Evolutionary conservation across 805 yeast species (phyloP).

Genomic region (Lipomyces yamanashiensis): DNA sequence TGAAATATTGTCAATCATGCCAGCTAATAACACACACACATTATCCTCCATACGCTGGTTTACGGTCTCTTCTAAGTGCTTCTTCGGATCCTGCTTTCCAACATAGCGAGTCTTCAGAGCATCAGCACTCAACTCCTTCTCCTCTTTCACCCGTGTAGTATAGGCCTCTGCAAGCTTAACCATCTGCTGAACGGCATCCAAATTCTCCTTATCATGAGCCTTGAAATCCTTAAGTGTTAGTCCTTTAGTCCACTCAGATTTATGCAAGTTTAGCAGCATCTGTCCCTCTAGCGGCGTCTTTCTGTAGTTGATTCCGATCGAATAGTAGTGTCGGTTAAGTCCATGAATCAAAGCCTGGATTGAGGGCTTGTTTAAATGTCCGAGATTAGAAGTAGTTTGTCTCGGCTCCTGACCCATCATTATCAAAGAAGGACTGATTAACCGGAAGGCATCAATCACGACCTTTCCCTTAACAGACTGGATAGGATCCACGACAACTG

Average conservation of each 20-base stretch:
- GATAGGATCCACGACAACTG: slow-evolving; percentile 97
- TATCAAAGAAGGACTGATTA: slow-evolving; percentile 82
- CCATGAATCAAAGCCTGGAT: slow-evolving; percentile 98
- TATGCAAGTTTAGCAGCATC: slow-evolving; percentile 92
- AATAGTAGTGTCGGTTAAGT: slow-evolving; percentile 93
- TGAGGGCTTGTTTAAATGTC: slow-evolving; percentile 92
- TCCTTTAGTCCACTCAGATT: slow-evolving; percentile 95
- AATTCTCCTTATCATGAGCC: slow-evolving; percentile 74
- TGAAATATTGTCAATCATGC: slow-evolving; percentile 88
- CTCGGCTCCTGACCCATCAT: slow-evolving; percentile 98
- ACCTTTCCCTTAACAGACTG: slow-evolving; percentile 99
- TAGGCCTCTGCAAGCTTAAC: slow-evolving; percentile 89
- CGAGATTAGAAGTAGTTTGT: slow-evolving; percentile 94
- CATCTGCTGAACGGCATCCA: slow-evolving; percentile 73
- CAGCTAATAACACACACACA: slow-evolving; percentile 81
- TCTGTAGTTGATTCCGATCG: slow-evolving; percentile 90
- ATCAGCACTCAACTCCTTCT: slow-evolving; percentile 82
- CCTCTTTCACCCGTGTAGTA: slow-evolving; percentile 89
- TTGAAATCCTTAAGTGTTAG: slow-evolving; percentile 76
- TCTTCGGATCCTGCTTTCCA: slow-evolving; percentile 98
- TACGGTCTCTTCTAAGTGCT: slow-evolving; percentile 89
- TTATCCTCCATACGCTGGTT: slow-evolving; percentile 86
- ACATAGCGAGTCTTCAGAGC: slow-evolving; percentile 94
- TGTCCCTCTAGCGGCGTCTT: slow-evolving; percentile 90
- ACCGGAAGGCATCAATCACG: slow-evolving; percentile 96